phyloP scores from a whole-genome alignment of 73 alveolate genomes.

The Durusdinium trenchii region DNA sequence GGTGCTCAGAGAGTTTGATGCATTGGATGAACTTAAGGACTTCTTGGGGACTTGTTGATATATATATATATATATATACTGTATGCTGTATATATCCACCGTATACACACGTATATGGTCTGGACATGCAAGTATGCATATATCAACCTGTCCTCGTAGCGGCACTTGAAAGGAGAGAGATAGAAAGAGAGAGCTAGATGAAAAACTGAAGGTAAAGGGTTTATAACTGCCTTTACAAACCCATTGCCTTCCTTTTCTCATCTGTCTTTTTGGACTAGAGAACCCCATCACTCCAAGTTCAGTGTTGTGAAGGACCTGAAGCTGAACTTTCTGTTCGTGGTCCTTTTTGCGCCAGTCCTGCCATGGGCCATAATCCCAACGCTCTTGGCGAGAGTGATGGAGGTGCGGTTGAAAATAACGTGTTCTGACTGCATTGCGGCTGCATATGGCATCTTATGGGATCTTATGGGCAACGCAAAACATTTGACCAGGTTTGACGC shows the following conservation, averaged over 20 bases:
- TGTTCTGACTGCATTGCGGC: background rate
- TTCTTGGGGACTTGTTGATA: too few relatives aligned
- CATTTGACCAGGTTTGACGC: background rate
- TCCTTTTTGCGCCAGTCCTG: constrained; percentile 68
- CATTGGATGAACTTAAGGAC: constrained; percentile 78
- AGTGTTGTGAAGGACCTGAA: constrained; percentile 24
- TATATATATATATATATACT: too few relatives aligned
- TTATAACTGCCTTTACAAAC: too few relatives aligned
- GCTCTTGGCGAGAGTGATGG: constrained; percentile 69
- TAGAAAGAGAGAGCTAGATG: too few relatives aligned
- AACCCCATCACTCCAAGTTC: background rate
- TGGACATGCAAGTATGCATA: too few relatives aligned
- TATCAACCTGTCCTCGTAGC: too few relatives aligned
- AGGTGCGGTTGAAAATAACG: constrained; percentile 73
- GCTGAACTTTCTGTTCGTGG: constrained; percentile 80
- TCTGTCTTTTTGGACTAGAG: too few relatives aligned
- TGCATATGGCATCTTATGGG: background rate
- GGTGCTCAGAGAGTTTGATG: constrained; percentile 81
- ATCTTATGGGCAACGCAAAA: background rate
- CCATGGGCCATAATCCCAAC: constrained; percentile 89
- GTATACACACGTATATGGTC: too few relatives aligned
- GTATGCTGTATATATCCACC: too few relatives aligned
- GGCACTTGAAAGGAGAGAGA: too few relatives aligned
- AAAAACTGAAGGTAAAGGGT: too few relatives aligned
- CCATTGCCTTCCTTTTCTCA: too few relatives aligned